Evolutionary conservation across 108 stramenopile species (phyloP).

Genomic region (Nitzschia inconspicua): DNA sequence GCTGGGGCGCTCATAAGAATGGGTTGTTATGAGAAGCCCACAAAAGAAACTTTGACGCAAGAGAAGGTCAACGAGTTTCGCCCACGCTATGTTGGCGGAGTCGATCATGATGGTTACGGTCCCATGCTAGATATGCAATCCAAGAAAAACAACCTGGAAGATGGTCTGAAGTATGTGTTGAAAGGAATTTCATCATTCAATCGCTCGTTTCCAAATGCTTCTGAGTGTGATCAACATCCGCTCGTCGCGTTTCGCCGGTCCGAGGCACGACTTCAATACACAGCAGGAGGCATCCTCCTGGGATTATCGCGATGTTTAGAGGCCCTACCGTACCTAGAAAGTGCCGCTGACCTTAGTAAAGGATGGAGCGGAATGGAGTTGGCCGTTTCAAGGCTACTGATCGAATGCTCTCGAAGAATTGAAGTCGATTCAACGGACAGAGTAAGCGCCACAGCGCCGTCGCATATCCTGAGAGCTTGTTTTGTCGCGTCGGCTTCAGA

Average conservation of each 20-base stretch:
- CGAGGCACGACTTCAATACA: slow-evolving; percentile 66
- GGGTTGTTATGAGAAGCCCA: slow-evolving; percentile 31
- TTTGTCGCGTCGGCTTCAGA: too few relatives aligned
- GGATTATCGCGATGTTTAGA: slow-evolving; percentile 41
- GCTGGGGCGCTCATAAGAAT: slow-evolving; percentile 62
- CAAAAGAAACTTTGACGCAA: neutral
- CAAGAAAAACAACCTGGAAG: slow-evolving; percentile 42
- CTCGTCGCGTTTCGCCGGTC: slow-evolving; percentile 21
- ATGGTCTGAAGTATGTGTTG: slow-evolving; percentile 56
- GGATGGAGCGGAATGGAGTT: slow-evolving; percentile 68
- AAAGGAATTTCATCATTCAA: slow-evolving; percentile 62
- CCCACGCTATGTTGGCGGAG: slow-evolving; percentile 46
- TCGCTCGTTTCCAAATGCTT: slow-evolving; percentile 13
- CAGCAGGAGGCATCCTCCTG: slow-evolving; percentile 68
- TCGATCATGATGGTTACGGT: slow-evolving; percentile 40
- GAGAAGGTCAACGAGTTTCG: slow-evolving; percentile 18
- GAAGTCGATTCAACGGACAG: too few relatives aligned
- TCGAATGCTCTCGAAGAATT: slow-evolving; percentile 63
- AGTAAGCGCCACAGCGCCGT: too few relatives aligned
- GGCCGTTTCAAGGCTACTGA: slow-evolving; percentile 49
- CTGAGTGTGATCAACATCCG: slow-evolving; percentile 6
- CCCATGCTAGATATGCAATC: slow-evolving; percentile 43
- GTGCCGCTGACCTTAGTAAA: slow-evolving; percentile 37
- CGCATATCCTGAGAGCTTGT: too few relatives aligned
- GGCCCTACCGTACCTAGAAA: slow-evolving; percentile 53